Base-by-base conservation (phyloP, 164 flowering plant species). In the Cinnamomum chago region DNA sequence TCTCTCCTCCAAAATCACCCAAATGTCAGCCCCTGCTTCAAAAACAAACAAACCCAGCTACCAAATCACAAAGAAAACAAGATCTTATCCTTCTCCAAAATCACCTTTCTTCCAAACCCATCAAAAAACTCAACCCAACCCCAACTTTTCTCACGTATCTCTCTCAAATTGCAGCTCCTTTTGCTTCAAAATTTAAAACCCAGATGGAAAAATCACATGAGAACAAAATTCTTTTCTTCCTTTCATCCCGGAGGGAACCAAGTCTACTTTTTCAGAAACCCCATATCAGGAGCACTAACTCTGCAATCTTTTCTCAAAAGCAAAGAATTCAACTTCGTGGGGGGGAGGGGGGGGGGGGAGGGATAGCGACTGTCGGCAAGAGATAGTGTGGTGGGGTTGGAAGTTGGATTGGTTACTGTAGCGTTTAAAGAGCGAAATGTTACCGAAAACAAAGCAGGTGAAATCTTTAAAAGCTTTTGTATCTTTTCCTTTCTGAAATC, bases 281-380 rank as follows among this genome's bases (percentile, higher is more conserved):
- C 60, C 60, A 55, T 30, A 30, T 17, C 6, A 55, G 60, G n/a
- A 55, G 60, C 60, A 55, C 13, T 55, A 11, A 55, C 60, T 55
- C 60, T 17, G 20, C 68, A 4, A 66, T 28, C 68, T 28, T 64
- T 66, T 27, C 68, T 66, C 68, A 15, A 12, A 28, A 28, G 28
- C 17, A 27, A 28, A 33, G 68, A 55, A 3, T 55, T 55, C 6
- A 55, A 17, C 6, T 6, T 17, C 2, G 0, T 0, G 33, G 35
- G 5, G 20, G 60, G 5, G n/a, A n/a, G 20, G 60, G 5, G 33
- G 35, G 5, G 20, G 60, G 5, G 33, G 35, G 5, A 5, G 60
- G 5, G 35, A 28, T 64, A 58, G n/a, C 4, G 35, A 66, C 20
- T 66, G 68, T 66, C 68, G 68, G 68, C 30, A 66, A 66, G 35